Evolutionary conservation across 2,329 filamentous ascomycete species (phyloP).

Genomic region (Sclerotinia subarctica): DNA sequence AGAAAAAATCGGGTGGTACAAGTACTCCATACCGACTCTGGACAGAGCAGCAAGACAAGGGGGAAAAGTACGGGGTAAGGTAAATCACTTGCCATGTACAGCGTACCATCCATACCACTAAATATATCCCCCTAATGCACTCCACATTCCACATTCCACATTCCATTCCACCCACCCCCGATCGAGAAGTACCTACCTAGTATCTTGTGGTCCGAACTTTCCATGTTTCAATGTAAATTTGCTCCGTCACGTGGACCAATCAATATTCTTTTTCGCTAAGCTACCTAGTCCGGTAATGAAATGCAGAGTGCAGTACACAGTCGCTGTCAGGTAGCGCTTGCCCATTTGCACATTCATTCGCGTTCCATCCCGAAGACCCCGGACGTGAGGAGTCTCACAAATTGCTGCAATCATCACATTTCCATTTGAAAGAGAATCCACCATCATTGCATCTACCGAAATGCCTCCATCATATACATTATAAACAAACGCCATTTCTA

Average conservation of each 20-base stretch:
- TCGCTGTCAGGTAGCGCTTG: background rate
- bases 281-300: background rate
- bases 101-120: too few relatives aligned
- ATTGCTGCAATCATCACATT: background rate
- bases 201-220: background rate
- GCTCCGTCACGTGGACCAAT: background rate
- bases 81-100: constrained; percentile 4
- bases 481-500: constrained; percentile 12
- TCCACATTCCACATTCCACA: background rate
- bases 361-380: background rate
- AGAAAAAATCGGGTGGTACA: background rate
- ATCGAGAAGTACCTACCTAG: too few relatives aligned
- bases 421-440: background rate
- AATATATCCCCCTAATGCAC: background rate
- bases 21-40: too few relatives aligned
- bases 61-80: constrained; percentile 7
- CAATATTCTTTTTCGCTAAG: background rate
- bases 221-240: background rate
- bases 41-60: too few relatives aligned
- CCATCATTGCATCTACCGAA: background rate
- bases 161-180: too few relatives aligned
- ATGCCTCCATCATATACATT: constrained; percentile 9
- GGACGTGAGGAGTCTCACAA: background rate
- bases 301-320: background rate
- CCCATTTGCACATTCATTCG: background rate